Evolutionary conservation across 306 rosid genomes (phyloP), one percentile per base, ranked within the genome.

Genomic region (Sphenostylis stenocarpa): DNA sequence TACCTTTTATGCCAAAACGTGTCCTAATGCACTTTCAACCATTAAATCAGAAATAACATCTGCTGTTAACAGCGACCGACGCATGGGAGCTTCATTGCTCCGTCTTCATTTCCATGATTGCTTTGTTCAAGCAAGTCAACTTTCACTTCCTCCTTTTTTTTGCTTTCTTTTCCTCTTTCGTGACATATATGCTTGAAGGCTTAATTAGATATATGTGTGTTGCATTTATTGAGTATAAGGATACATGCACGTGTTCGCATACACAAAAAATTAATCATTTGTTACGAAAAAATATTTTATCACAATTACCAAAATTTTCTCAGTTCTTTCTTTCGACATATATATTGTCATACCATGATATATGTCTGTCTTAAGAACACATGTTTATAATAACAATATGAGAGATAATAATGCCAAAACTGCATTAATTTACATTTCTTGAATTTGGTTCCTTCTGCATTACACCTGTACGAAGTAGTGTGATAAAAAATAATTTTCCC

Each of bases 21-120:
- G 97, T 16, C 97, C 97, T 16, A 72, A 17, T 1, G 95, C 82
- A 7, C 89, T 92, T 64, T 67, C 91, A 70, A 83, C 84, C 85
- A 90, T 92, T 52, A 82, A 48, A 21, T 12, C 80, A 0, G 87
- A 70, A 10, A 85, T 90, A 4, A 0, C 0, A 21, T 29, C 87
- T 26, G 93, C 96, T 3, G 87, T 92, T 0, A 34, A 5, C 6
- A 82, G n/a, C 0, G 97, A 92, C 62, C 29, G 62, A 71, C 97
- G 97, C 72, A 92, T 92, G 97, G 97, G 97, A 0, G 97, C 97
- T 0, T 92, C 96, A 19, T 56, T 92, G 19, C 97, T 92, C 1
- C 97, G 97, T 60, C 96, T 92, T 70, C 97, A 92, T 62, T 92
- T 92, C 76, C 97, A 92, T 66, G 97, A 92, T 70, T 92, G 97